These are phyloP conservation scores for Mycosphaerella arachidis DNA, from an alignment of 2,329 filamentous ascomycete species.

Conservation along the genomic window DNA sequence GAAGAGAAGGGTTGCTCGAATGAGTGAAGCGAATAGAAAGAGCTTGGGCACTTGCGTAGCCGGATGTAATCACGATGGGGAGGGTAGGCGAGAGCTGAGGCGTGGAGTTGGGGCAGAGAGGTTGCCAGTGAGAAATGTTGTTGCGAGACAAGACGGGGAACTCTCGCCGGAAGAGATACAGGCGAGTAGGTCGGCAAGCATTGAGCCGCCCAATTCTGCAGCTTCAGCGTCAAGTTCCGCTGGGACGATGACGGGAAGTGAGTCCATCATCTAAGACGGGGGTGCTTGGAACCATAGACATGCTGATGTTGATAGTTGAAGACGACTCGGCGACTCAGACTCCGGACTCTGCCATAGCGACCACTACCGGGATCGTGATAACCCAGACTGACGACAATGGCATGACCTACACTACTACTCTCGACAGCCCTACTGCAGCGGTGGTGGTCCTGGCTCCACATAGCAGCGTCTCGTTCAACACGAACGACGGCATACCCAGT, in stretches of 20 bases:
- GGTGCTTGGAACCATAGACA: no score
- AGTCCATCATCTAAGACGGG: no score
- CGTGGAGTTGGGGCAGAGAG: neutral
- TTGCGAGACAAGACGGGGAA: neutral
- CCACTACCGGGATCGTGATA: neutral
- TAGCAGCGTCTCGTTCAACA: neutral
- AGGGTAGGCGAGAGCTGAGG: neutral
- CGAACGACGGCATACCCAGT: neutral
- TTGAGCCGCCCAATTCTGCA: neutral
- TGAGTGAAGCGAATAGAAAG: neutral
- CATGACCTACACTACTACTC: neutral
- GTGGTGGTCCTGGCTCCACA: neutral
- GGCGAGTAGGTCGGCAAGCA: no score
- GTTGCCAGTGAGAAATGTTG: neutral
- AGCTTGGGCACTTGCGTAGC: neutral
- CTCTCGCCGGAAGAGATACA: no score
- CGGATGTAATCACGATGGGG: neutral
- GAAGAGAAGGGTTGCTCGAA: neutral
- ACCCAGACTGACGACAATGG: neutral
- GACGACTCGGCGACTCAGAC: no score
- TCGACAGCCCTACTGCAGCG: neutral
- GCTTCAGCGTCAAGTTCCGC: neutral
- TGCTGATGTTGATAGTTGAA: no score
- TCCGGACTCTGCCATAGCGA: no score
- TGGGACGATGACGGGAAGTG: no score